Evolutionary conservation across 2,329 filamentous ascomycete genomes (phyloP).

Genomic region (Chrysoporthe austroafricana): DNA sequence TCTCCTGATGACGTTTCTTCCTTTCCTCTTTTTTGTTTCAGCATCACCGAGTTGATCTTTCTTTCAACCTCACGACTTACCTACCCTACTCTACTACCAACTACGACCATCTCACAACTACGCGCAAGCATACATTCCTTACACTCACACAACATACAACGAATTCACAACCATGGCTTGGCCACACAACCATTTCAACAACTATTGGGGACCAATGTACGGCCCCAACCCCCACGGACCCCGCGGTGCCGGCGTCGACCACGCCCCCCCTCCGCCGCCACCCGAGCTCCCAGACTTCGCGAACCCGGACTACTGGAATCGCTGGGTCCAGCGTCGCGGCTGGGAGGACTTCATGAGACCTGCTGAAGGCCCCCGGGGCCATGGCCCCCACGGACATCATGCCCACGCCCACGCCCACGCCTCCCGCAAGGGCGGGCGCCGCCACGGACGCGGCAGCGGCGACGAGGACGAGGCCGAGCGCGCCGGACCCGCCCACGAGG

Average conservation of each 20-base stretch:
- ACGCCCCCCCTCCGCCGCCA: constrained; percentile 15
- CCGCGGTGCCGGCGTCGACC: constrained; percentile 25
- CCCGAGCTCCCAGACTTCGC: constrained; percentile 12
- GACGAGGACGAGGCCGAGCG: not conserved
- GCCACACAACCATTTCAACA: constrained; percentile 21
- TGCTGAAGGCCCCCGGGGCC: constrained; percentile 8
- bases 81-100: not conserved
- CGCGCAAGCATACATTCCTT: not conserved
- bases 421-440: not conserved
- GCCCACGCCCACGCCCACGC: constrained; percentile 11
- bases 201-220: constrained; percentile 17
- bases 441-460: constrained; percentile 9
- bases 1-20: not conserved
- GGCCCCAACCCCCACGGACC: not conserved
- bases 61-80: not conserved
- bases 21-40: not conserved
- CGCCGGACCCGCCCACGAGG: constrained; percentile 2
- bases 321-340: constrained; percentile 21
- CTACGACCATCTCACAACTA: not conserved
- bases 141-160: constrained; percentile 13
- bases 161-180: constrained; percentile 24
- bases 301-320: constrained; percentile 27
- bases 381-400: constrained; percentile 19
- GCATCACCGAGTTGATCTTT: not conserved
- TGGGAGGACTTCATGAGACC: constrained; percentile 22